Percentiles rank a stretch among this genome's conserved stretches.
These are phyloP conservation scores for Acrocalymma vagum DNA, from an alignment of 2,329 filamentous ascomycete genomes.

Conservation along the genomic window DNA sequence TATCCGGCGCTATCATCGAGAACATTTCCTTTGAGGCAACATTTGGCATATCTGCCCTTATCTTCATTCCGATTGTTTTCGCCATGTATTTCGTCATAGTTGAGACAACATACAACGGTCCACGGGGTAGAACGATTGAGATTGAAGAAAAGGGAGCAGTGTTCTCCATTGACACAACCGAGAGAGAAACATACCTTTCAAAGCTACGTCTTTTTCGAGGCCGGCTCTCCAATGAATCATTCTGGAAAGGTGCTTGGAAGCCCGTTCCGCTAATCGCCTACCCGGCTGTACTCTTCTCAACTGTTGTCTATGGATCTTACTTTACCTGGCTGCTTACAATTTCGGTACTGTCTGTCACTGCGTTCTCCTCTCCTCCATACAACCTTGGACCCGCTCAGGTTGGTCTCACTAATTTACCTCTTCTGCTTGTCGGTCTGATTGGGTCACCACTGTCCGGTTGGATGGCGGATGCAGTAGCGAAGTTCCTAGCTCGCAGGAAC, in stretches of 20 bases:
- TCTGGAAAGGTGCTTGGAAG: conserved; percentile 42
- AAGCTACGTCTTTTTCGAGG: conserved; percentile 38
- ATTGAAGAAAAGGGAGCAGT: conserved; percentile 34
- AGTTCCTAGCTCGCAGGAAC: conserved; percentile 77
- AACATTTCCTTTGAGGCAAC: conserved; percentile 51
- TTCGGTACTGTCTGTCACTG: conserved; percentile 85
- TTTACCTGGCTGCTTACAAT: conserved; percentile 95
- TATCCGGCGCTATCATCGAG: conserved; percentile 53
- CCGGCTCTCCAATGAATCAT: conserved; percentile 39
- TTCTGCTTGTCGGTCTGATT: conserved; percentile 80
- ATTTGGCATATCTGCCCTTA: conserved; percentile 53
- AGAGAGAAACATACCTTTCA: conserved; percentile 29
- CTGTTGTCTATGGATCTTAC: conserved; percentile 83
- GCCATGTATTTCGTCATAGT: conserved; percentile 56
- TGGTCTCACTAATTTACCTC: conserved; percentile 78
- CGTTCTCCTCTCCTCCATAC: conserved; percentile 82
- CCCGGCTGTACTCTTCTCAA: conserved; percentile 83
- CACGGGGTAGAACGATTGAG: conserved; percentile 25
- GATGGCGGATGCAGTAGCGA: conserved; percentile 76
- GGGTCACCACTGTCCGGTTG: conserved; percentile 79
- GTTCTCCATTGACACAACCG: conserved; percentile 24
- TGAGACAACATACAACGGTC: conserved; percentile 51
- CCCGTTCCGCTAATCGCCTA: conserved; percentile 86
- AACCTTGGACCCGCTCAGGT: conserved; percentile 83
- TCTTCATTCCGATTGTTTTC: conserved; percentile 52